Percentiles rank a stretch among this genome's conserved stretches.
Evolutionary conservation across 164 flowering plant species (phyloP).

Genomic region (Warburgia ugandensis): DNA sequence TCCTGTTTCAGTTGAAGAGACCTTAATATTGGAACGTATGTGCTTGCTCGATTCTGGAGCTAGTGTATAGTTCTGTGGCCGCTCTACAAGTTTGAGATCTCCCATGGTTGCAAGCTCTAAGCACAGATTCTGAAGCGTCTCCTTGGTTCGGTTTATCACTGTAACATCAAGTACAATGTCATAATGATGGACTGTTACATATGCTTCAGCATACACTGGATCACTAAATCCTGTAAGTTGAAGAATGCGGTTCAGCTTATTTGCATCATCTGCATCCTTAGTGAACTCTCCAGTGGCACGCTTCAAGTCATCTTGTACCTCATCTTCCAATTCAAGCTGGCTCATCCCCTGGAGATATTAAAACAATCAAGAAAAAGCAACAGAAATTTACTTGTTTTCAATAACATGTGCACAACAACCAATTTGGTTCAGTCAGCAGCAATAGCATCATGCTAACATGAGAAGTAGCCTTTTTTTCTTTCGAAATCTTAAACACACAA

Average conservation of each 20-base stretch:
- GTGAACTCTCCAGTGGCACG: slow-evolving; percentile 98
- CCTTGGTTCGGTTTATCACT: slow-evolving; percentile 88
- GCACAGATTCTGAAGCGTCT: slow-evolving; percentile 93
- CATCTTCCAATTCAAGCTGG: slow-evolving; percentile 98
- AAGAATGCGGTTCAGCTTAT: slow-evolving; percentile 88
- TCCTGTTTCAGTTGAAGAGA: slow-evolving; percentile 98
- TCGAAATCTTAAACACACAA: no score
- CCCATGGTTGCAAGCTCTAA: slow-evolving; percentile 99
- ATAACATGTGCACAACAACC: no score
- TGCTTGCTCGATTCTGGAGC: slow-evolving; percentile 98
- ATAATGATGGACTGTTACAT: slow-evolving; percentile 96
- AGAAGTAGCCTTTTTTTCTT: no score
- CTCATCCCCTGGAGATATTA: slow-evolving; percentile 75
- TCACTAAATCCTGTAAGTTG: slow-evolving; percentile 98
- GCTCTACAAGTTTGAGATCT: slow-evolving; percentile 96
- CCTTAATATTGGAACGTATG: slow-evolving; percentile 91
- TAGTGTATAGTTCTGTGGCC: slow-evolving; percentile 96
- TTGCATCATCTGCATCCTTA: slow-evolving; percentile 84
- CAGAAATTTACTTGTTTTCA: background rate
- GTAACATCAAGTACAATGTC: slow-evolving; percentile 98
- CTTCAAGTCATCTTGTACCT: slow-evolving; percentile 95
- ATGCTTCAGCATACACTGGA: slow-evolving; percentile 98
- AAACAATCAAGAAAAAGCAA: background rate
- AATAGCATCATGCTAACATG: no score
- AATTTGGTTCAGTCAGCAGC: no score